These are phyloP conservation scores for Chimonanthus salicifolius DNA, from an alignment of 164 flowering plant species.

Conservation along the genomic window DNA sequence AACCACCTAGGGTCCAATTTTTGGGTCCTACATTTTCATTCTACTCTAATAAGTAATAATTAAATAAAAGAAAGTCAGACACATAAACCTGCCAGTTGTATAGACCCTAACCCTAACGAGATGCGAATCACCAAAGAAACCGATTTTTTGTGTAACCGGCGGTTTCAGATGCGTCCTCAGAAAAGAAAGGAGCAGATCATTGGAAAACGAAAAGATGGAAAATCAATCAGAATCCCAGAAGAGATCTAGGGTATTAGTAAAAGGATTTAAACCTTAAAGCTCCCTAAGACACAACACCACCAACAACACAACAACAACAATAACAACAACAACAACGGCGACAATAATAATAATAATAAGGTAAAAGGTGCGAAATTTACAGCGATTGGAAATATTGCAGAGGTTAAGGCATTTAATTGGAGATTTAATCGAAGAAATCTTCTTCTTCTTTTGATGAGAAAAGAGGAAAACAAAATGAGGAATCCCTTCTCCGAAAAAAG, in stretches of 20 bases:
- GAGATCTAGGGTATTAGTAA: too few species aligned
- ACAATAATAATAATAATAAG: too few species aligned
- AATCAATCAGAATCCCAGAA: too few species aligned
- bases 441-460: not conserved
- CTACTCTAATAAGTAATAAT: not conserved
- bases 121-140: not conserved
- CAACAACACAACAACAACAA: too few species aligned
- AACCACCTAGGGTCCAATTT: not conserved
- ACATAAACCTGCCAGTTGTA: not conserved
- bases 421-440: not conserved
- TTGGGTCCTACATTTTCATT: not conserved
- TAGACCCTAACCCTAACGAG: not conserved
- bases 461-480: too few species aligned
- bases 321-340: too few species aligned
- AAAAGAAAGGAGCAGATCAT: too few species aligned
- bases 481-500: not conserved
- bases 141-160: not conserved
- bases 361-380: not conserved
- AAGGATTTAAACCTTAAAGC: too few species aligned
- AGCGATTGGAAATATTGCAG: not conserved
- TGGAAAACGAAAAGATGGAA: too few species aligned
- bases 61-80: not conserved
- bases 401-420: not conserved
- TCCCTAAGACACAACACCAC: too few species aligned
- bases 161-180: too few species aligned